These are phyloP conservation scores for Neurospora tetrasperma DNA, from an alignment of 495 filamentous ascomycete species.

Conservation along the genomic window DNA sequence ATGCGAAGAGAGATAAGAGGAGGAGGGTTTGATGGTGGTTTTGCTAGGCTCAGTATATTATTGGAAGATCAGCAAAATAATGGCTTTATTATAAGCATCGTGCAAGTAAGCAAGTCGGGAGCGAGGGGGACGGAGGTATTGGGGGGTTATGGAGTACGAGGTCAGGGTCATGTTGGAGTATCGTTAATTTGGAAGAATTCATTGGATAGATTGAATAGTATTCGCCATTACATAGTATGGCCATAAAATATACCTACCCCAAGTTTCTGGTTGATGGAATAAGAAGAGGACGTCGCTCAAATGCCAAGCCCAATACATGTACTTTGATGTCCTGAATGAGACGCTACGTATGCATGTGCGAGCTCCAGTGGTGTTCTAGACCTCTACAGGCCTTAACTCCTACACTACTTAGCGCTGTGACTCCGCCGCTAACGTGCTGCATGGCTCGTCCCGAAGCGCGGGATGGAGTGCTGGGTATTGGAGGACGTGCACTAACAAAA, in stretches of 20 bases:
- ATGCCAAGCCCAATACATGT: too few relatives aligned
- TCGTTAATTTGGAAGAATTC: fast-evolving
- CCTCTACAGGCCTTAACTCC: not conserved
- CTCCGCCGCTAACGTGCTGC: not conserved
- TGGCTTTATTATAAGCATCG: not conserved
- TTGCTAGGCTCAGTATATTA: not conserved
- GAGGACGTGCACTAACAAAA: not conserved
- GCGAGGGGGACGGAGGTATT: not conserved
- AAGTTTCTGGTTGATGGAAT: not conserved
- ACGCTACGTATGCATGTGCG: not conserved
- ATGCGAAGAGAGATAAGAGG: not conserved
- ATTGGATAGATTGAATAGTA: not conserved
- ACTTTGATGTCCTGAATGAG: not conserved
- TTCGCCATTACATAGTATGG: fast-evolving
- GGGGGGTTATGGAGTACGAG: not conserved
- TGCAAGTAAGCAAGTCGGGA: not conserved
- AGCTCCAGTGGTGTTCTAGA: not conserved
- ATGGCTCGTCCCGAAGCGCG: not conserved
- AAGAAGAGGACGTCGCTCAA: too few relatives aligned
- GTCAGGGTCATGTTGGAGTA: not conserved
- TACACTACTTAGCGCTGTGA: not conserved
- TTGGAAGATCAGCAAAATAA: not conserved
- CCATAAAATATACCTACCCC: not conserved
- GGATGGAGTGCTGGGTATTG: not conserved
- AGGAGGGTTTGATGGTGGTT: not conserved